phyloP scores from a whole-genome alignment of 352 stramenopile genomes.

The Globisporangium uncinulatum region DNA sequence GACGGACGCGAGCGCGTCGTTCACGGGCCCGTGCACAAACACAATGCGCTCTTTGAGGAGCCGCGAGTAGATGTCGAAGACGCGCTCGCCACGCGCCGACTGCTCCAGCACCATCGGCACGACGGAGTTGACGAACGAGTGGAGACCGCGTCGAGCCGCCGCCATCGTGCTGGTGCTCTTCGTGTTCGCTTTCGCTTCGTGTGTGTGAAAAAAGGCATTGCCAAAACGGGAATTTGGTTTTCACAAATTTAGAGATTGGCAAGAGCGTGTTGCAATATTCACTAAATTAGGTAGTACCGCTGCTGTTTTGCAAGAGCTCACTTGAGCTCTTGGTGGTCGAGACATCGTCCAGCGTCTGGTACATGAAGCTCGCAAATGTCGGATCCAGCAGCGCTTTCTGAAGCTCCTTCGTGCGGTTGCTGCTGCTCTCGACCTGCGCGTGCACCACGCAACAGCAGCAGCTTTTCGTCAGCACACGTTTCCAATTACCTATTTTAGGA shows the following conservation, averaged over 20 bases:
- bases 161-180: background rate
- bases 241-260: too few species aligned
- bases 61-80: constrained; percentile 98
- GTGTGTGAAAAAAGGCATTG: too few species aligned
- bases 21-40: constrained; percentile 94
- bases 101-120: constrained; percentile 95
- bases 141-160: constrained; percentile 33
- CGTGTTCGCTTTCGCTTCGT: background rate
- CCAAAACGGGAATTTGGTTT: too few species aligned
- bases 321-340: background rate
- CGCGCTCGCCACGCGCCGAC: constrained; percentile 89
- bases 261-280: too few species aligned
- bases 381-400: constrained; percentile 73
- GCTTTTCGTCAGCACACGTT: background rate
- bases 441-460: background rate
- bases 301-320: too few species aligned
- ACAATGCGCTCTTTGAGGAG: constrained; percentile 98
- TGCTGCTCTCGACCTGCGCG: constrained; percentile 54
- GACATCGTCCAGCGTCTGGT: constrained; percentile 60
- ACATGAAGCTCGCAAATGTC: constrained; percentile 75
- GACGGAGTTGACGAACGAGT: constrained; percentile 59
- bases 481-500: background rate
- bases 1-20: constrained; percentile 80
- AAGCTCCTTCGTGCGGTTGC: constrained; percentile 61
- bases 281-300: too few species aligned